Percentiles rank a stretch among this genome's conserved stretches.
These are phyloP conservation scores for Boechera stricta DNA, from an alignment of 345 rosid species.

Conservation along the genomic window DNA sequence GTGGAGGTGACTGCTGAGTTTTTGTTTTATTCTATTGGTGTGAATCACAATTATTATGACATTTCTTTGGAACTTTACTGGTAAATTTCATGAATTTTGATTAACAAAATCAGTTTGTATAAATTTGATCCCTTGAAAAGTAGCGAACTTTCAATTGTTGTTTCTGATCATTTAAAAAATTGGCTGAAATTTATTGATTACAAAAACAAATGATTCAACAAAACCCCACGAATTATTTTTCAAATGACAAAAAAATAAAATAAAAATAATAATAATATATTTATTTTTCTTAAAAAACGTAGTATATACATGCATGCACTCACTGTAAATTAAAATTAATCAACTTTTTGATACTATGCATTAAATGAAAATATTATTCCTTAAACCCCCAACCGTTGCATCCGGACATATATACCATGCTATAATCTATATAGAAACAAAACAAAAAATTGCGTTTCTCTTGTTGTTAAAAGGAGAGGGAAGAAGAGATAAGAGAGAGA, in stretches of 20 bases:
- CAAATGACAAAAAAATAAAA: background rate
- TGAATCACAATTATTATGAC: conserved; percentile 11
- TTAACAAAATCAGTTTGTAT: background rate
- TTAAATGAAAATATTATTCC: background rate
- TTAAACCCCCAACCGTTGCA: conserved; percentile 13
- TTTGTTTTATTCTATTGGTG: background rate
- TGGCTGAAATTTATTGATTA: no score
- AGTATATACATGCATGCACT: background rate
- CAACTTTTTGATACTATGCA: background rate
- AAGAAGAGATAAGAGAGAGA: background rate
- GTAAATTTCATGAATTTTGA: conserved; percentile 3
- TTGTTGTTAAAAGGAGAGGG: background rate
- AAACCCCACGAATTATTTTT: background rate
- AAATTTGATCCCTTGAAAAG: background rate
- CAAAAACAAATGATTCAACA: background rate
- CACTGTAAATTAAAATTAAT: background rate
- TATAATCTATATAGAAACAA: background rate
- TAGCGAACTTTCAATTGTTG: background rate
- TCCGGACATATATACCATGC: background rate
- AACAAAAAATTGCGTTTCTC: background rate
- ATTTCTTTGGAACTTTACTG: background rate
- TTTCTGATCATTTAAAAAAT: background rate
- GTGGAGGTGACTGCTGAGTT: conserved; percentile 8
- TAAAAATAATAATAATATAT: no score
- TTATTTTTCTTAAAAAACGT: background rate